phyloP scores from a whole-genome alignment of 2,329 filamentous ascomycete species.

The Orbilia blumenaviensis region DNA sequence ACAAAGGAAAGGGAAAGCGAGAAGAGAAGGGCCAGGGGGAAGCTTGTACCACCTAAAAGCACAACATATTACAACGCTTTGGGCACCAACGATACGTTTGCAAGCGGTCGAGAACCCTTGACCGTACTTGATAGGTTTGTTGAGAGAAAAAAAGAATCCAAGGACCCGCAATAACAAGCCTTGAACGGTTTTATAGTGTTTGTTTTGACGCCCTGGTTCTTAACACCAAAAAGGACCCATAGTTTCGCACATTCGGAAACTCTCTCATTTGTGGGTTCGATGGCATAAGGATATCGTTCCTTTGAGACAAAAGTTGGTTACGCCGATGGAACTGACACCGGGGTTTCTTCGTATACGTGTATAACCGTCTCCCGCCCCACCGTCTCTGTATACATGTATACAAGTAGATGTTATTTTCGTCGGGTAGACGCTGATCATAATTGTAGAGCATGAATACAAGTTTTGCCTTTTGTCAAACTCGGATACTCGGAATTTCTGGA shows the following conservation, averaged over 20 bases:
- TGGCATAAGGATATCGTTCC: background rate
- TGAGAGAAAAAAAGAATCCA: constrained; percentile 3
- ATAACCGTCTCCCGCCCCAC: background rate
- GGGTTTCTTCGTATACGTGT: constrained; percentile 15
- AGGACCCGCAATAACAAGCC: constrained; percentile 3
- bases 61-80: constrained; percentile 48
- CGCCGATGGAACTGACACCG: constrained; percentile 11
- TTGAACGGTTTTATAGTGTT: background rate
- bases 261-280: constrained; percentile 6
- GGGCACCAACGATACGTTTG: constrained; percentile 9
- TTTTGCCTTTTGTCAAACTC: constrained; percentile 30
- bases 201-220: background rate
- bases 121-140: background rate
- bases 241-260: constrained; percentile 39
- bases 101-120: constrained; percentile 18
- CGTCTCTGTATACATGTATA: no score
- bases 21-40: background rate
- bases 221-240: background rate
- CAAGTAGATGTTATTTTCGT: background rate
- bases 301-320: constrained; percentile 18
- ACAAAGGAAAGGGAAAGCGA: constrained; percentile 4
- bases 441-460: background rate
- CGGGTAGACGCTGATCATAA: background rate
- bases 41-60: constrained; percentile 45
- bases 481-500: constrained; percentile 26